A percentile compares a stretch with the other conserved stretches of the same genome.
Conservation (phyloP, 2,329 filamentous ascomycete genomes). For the Aspergillus alliaceus region DNA sequence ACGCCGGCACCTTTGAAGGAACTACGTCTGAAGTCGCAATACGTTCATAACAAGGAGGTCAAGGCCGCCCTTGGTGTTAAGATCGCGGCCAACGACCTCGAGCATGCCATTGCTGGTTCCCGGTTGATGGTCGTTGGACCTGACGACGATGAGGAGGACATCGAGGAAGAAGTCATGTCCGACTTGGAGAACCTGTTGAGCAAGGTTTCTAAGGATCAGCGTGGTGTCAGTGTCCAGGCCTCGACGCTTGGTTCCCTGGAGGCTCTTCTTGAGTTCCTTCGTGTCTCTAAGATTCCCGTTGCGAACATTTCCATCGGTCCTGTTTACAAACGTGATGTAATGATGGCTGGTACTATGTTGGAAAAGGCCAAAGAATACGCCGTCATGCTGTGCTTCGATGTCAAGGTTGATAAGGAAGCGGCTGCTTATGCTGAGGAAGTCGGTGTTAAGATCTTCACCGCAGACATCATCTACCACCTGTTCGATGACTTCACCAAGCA, state of each 20-base stretch:
- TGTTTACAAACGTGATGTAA: conserved; percentile 96
- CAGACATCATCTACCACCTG: conserved; percentile 98
- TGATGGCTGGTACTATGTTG: conserved; percentile 90
- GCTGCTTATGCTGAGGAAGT: conserved; percentile 87
- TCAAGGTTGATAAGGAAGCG: conserved; percentile 98
- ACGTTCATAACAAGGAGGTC: conserved; percentile 99
- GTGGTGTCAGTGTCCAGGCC: conserved; percentile 94
- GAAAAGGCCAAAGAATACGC: conserved; percentile 93
- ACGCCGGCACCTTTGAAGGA: conserved; percentile 93
- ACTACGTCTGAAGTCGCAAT: conserved; percentile 89
- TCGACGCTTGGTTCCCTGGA: conserved; percentile 97
- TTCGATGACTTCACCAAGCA: conserved; percentile 97
- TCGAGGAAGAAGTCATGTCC: conserved; percentile 93
- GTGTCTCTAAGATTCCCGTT: conserved; percentile 93
- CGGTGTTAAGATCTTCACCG: conserved; percentile 95
- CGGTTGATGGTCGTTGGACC: conserved; percentile 90
- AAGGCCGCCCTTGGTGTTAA: conserved; percentile 98
- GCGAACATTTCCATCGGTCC: conserved; percentile 96
- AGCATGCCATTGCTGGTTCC: conserved; percentile 94
- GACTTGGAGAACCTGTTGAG: conserved; percentile 89
- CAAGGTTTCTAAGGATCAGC: conserved; percentile 86
- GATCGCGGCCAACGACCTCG: conserved; percentile 93
- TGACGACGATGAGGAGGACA: conserved; percentile 93
- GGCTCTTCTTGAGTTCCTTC: conserved; percentile 93
- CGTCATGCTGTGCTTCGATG: conserved; percentile 99